Percentiles rank a stretch among this genome's conserved stretches.
Evolutionary conservation across 202 grass and related monocot genomes (phyloP).

Genomic region (Digitaria exilis): DNA sequence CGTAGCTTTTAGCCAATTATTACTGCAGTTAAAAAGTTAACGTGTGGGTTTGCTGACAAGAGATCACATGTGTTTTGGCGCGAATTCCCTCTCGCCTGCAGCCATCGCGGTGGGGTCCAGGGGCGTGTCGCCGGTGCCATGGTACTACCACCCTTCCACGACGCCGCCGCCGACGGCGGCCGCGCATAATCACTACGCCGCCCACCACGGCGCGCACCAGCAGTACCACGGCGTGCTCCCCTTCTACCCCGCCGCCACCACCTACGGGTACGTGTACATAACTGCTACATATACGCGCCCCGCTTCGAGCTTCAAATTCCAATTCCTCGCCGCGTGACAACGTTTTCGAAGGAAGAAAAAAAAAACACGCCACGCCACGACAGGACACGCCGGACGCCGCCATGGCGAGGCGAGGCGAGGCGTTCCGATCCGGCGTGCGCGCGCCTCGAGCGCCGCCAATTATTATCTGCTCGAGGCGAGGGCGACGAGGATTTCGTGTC

Average conservation of each 20-base stretch:
- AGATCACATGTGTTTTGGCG: slow-evolving; percentile 13
- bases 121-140: slow-evolving; percentile 70
- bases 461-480: neutral
- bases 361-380: neutral
- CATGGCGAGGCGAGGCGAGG: no score
- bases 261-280: slow-evolving; percentile 98
- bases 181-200: no score
- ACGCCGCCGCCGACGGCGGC: slow-evolving; percentile 51
- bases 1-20: no score
- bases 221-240: slow-evolving; percentile 85
- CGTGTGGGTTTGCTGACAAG: slow-evolving; percentile 37
- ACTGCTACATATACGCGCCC: no score
- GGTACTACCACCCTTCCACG: slow-evolving; percentile 86
- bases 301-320: neutral
- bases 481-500: slow-evolving; percentile 42
- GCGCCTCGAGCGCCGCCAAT: slow-evolving; percentile 22
- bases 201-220: slow-evolving; percentile 50
- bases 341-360: neutral
- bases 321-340: neutral
- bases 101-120: slow-evolving; percentile 67
- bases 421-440: neutral
- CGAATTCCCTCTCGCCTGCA: slow-evolving; percentile 19
- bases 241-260: slow-evolving; percentile 73
- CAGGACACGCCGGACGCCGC: neutral
- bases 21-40: neutral